Conservation (phyloP, 345 rosid genomes). For the Eutrema heterophyllum region DNA sequence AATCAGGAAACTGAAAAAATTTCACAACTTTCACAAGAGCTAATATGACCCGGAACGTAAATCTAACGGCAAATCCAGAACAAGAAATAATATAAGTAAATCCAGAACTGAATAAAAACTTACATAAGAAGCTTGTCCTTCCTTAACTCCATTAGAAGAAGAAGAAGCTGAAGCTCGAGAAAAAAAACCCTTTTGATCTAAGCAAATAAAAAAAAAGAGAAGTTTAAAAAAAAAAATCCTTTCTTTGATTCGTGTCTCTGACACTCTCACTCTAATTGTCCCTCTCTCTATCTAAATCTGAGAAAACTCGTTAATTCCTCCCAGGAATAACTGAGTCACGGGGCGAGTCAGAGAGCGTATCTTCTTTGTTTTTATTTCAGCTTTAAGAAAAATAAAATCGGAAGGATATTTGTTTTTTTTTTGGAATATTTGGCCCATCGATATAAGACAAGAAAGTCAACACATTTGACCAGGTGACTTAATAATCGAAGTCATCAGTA, state of each 20-base stretch:
- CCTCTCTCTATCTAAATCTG: slow-evolving; percentile 26
- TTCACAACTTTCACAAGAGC: not conserved
- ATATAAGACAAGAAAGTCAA: slow-evolving; percentile 19
- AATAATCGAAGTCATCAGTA: not conserved
- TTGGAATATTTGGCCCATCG: slow-evolving; percentile 1
- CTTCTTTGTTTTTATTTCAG: not conserved
- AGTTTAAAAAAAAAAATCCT: not conserved
- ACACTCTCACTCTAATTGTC: slow-evolving; percentile 12
- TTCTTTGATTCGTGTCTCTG: slow-evolving; percentile 3
- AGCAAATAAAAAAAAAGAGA: not conserved
- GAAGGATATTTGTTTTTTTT: slow-evolving; percentile 19
- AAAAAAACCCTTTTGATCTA: slow-evolving; percentile 5
- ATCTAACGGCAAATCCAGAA: not conserved
- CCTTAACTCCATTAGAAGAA: slow-evolving; percentile 50
- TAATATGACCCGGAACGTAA: slow-evolving; percentile 17
- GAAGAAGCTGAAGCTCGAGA: slow-evolving; percentile 18
- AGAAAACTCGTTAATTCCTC: slow-evolving; percentile 7
- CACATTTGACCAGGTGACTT: slow-evolving; percentile 7
- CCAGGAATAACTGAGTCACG: slow-evolving; percentile 28
- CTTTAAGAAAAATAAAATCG: not conserved
- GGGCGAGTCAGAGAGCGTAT: slow-evolving; percentile 27
- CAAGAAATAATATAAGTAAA: not conserved
- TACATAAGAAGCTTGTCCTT: slow-evolving; percentile 59
- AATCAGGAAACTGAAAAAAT: not conserved
- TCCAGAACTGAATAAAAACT: not conserved